Percentiles rank a stretch among this genome's conserved stretches.
phyloP scores from a whole-genome alignment of 2,329 filamentous ascomycete genomes.

The Ophiostoma tasmaniense region DNA sequence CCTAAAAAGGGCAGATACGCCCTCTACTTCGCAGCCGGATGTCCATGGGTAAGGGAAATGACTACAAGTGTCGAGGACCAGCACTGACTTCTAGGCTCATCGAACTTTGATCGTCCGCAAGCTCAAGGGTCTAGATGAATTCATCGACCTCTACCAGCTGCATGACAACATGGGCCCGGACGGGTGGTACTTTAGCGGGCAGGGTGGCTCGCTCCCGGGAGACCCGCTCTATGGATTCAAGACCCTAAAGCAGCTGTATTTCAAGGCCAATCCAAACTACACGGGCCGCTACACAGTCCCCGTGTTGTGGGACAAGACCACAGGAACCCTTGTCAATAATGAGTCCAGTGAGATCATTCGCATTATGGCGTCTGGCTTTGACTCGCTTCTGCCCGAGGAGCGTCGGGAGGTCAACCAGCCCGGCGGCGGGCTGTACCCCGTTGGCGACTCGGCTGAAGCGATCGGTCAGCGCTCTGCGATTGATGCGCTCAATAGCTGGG shows the following conservation, averaged over 20 bases:
- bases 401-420: not conserved
- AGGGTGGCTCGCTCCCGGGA: constrained; percentile 40
- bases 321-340: not conserved
- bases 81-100: not conserved
- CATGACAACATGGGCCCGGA: constrained; percentile 55
- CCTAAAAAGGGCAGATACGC: not conserved
- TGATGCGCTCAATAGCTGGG: constrained; percentile 59
- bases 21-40: not conserved
- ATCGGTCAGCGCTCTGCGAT: constrained; percentile 52
- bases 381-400: not conserved
- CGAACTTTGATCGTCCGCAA: constrained; percentile 26
- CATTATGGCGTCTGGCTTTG: not conserved
- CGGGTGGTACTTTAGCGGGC: constrained; percentile 44
- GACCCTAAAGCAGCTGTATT: constrained; percentile 63
- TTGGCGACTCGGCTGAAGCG: constrained; percentile 48
- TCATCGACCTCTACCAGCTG: constrained; percentile 59
- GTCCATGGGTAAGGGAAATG: not conserved
- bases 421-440: not conserved
- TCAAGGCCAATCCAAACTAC: constrained; percentile 58
- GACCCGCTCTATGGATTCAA: constrained; percentile 59
- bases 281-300: constrained; percentile 51
- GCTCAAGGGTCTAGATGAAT: constrained; percentile 63
- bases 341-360: not conserved
- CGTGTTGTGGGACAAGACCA: not conserved
- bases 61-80: not conserved